phyloP scores from a whole-genome alignment of 192 early-diverging fungal genomes.

The Coemansia sp. region DNA sequence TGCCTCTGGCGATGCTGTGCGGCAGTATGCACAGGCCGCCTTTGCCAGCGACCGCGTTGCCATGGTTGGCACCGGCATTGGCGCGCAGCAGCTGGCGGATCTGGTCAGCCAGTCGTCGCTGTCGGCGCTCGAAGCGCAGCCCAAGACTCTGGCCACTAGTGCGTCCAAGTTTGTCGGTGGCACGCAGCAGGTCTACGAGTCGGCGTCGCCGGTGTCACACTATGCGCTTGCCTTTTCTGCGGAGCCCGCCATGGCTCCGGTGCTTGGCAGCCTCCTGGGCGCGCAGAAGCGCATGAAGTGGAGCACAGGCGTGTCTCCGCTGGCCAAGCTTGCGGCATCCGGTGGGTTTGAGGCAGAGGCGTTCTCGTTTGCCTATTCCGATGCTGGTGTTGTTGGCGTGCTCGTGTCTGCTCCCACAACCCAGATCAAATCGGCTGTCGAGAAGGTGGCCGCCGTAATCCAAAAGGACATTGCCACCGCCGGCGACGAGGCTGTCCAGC shows the following conservation, averaged over 20 bases:
- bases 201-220: conserved; percentile 58
- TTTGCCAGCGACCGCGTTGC: conserved; percentile 77
- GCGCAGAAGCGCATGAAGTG: conserved; percentile 67
- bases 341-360: conserved; percentile 64
- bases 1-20: conserved; percentile 67
- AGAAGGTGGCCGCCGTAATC: conserved; percentile 61
- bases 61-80: conserved; percentile 84
- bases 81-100: conserved; percentile 67
- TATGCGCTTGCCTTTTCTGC: conserved; percentile 84
- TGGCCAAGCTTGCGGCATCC: conserved; percentile 66
- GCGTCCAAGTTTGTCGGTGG: conserved; percentile 81
- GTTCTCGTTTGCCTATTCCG: conserved; percentile 87
- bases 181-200: conserved; percentile 74
- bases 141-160: conserved; percentile 16
- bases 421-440: conserved; percentile 65
- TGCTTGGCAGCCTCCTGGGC: conserved; percentile 65
- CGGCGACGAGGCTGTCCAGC: conserved; percentile 60
- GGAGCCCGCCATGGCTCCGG: conserved; percentile 69
- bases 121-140: conserved; percentile 39
- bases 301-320: conserved; percentile 62
- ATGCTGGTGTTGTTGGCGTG: conserved; percentile 90
- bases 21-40: conserved; percentile 69
- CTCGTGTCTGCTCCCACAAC: conserved; percentile 62
- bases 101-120: conserved; percentile 66
- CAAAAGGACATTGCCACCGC: conserved; percentile 62